A percentile compares a stretch with the other conserved stretches of the same genome.
Conservation (phyloP, 2,329 filamentous ascomycete genomes). For the Fusarium gaditjirri region DNA sequence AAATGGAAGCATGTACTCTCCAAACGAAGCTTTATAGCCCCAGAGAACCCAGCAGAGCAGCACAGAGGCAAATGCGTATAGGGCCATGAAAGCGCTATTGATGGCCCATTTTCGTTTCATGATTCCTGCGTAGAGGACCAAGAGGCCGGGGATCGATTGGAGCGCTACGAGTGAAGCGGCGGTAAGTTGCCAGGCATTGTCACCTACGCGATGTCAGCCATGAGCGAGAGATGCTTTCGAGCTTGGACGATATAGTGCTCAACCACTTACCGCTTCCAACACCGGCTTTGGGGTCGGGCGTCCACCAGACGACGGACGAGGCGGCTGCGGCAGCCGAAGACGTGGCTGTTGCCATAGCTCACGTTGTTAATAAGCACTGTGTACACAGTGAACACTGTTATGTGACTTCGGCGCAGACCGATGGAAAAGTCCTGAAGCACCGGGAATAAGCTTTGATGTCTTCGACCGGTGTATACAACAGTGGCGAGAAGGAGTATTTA, state of each 20-base stretch:
- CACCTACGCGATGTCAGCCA: accelerated
- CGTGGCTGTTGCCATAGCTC: not conserved
- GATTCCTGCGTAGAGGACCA: not conserved
- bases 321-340: not conserved
- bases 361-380: too few relatives aligned
- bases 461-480: accelerated
- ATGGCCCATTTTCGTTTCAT: conserved; percentile 2
- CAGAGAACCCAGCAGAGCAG: not conserved
- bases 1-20: not conserved
- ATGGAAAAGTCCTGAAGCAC: not conserved
- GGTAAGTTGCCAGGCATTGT: not conserved
- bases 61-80: not conserved
- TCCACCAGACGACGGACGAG: not conserved
- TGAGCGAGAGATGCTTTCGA: accelerated
- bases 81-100: not conserved
- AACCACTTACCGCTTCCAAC: not conserved
- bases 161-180: not conserved
- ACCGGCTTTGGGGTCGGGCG: not conserved
- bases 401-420: not conserved
- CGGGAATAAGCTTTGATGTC: not conserved
- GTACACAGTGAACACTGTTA: not conserved
- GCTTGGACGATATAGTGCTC: accelerated
- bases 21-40: not conserved
- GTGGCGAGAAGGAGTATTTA: not conserved
- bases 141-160: not conserved